Evolutionary conservation across 352 stramenopile species (phyloP).

Genomic region (Paralagenidium karlingii): DNA sequence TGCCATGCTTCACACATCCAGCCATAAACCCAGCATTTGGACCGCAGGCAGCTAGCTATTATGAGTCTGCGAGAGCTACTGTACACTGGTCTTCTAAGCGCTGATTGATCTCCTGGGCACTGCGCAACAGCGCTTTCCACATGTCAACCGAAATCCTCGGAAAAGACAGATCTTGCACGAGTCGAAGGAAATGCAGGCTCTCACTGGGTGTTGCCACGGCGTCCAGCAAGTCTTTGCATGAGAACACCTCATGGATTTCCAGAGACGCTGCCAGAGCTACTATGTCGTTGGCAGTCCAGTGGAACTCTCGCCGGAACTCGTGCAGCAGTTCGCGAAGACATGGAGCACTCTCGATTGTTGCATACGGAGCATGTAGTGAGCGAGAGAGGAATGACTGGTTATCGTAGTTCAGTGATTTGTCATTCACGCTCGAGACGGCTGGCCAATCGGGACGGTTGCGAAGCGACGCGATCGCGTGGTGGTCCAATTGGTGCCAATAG

Average conservation of each 20-base stretch:
- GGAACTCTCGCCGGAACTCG: constrained; percentile 22
- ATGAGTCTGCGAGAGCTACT: too few species aligned
- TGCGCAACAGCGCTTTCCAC: too few species aligned
- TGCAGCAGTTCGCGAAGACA: constrained; percentile 14
- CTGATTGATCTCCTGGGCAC: too few species aligned
- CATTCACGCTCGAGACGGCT: constrained; percentile 7
- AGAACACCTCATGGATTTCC: constrained; percentile 20
- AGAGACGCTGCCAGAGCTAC: constrained; percentile 18
- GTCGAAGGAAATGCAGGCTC: too few species aligned
- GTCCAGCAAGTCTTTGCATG: constrained; percentile 21
- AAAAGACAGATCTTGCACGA: too few species aligned
- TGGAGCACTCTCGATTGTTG: constrained; percentile 15
- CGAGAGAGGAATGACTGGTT: background rate
- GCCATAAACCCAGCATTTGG: too few species aligned
- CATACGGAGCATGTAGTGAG: background rate
- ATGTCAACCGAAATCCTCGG: too few species aligned
- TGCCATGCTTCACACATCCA: too few species aligned
- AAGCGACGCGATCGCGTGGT: constrained; percentile 2
- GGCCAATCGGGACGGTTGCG: constrained; percentile 29
- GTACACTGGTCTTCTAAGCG: too few species aligned
- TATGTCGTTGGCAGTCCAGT: constrained; percentile 23
- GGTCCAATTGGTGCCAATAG: constrained; percentile 20
- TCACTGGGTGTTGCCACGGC: too few species aligned
- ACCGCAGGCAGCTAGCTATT: too few species aligned
- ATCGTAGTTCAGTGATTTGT: constrained; percentile 8